Percentiles rank a stretch among this genome's conserved stretches.
Evolutionary conservation across 192 early-diverging fungal genomes (phyloP).

Genomic region (Martensiomyces pterosporus): DNA sequence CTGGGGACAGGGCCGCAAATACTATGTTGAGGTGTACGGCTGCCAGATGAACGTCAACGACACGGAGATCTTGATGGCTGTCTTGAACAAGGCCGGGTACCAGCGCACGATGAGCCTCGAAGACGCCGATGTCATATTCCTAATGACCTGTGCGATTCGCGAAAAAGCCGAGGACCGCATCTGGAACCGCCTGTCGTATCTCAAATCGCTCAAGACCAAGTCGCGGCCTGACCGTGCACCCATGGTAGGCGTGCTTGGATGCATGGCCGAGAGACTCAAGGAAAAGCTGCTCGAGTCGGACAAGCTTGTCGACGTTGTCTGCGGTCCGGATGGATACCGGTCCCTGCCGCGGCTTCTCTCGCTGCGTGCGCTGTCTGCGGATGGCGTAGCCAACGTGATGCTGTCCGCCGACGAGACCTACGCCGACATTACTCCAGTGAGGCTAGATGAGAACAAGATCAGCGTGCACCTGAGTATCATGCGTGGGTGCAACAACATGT

Average conservation of each 20-base stretch:
- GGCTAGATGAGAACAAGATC: constrained; percentile 59
- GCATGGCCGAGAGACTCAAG: constrained; percentile 77
- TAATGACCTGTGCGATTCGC: constrained; percentile 76
- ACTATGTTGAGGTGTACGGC: constrained; percentile 74
- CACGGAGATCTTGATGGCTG: constrained; percentile 72
- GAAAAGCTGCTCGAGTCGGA: constrained; percentile 65
- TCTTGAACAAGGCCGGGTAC: constrained; percentile 66
- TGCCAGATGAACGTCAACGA: constrained; percentile 84
- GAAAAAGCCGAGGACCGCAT: constrained; percentile 73
- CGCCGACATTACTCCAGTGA: constrained; percentile 70
- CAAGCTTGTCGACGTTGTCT: constrained; percentile 70
- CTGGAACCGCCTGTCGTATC: constrained; percentile 59
- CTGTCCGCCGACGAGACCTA: constrained; percentile 78
- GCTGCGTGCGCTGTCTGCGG: constrained; percentile 56
- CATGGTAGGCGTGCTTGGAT: constrained; percentile 71
- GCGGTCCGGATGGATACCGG: constrained; percentile 73
- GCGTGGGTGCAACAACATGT: constrained; percentile 84
- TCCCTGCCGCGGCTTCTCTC: constrained; percentile 70
- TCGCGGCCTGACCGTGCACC: constrained; percentile 54
- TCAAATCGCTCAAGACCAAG: constrained; percentile 58
- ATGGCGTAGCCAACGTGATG: constrained; percentile 76
- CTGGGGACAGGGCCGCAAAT: constrained; percentile 60
- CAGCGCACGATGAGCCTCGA: constrained; percentile 52
- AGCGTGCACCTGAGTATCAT: constrained; percentile 71
- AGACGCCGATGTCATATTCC: constrained; percentile 64